phyloP scores from a whole-genome alignment of 1,139 yeast species.

The Taiozyma onychis region DNA sequence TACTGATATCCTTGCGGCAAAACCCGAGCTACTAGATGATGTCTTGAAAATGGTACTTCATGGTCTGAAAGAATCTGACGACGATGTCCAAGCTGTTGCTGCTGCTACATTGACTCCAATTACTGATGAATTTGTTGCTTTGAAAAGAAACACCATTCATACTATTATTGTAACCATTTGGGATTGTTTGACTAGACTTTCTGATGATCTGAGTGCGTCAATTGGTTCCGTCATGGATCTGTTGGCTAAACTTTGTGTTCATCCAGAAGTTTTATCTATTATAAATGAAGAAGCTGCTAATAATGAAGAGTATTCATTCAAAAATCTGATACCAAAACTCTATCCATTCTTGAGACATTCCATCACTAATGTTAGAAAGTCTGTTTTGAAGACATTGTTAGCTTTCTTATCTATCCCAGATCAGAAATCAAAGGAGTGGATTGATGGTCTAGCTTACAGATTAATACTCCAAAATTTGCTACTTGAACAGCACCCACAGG shows the following conservation, averaged over 20 bases:
- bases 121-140: slow-evolving; percentile 72
- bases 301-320: slow-evolving; percentile 51
- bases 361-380: slow-evolving; percentile 82
- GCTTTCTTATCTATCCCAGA: slow-evolving; percentile 76
- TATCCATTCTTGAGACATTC: slow-evolving; percentile 94
- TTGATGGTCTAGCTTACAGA: slow-evolving; percentile 64
- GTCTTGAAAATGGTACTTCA: slow-evolving; percentile 83
- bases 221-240: slow-evolving; percentile 96
- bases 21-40: slow-evolving; percentile 56
- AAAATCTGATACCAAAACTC: slow-evolving; percentile 78
- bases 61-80: slow-evolving; percentile 80
- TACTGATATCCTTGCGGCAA: slow-evolving; percentile 62
- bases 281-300: slow-evolving; percentile 55
- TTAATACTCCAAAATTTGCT: slow-evolving; percentile 80
- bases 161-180: slow-evolving; percentile 73
- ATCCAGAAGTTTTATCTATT: slow-evolving; percentile 66
- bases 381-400: slow-evolving; percentile 74
- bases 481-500: slow-evolving; percentile 80
- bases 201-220: slow-evolving; percentile 90
- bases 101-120: slow-evolving; percentile 92
- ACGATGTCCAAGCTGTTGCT: slow-evolving; percentile 95
- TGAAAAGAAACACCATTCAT: slow-evolving; percentile 56
- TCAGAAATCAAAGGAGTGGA: slow-evolving; percentile 66
- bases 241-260: slow-evolving; percentile 81
- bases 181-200: slow-evolving; percentile 78